phyloP scores from a whole-genome alignment of 805 yeast genomes.

The Kluyveromyces nonfermentans region DNA sequence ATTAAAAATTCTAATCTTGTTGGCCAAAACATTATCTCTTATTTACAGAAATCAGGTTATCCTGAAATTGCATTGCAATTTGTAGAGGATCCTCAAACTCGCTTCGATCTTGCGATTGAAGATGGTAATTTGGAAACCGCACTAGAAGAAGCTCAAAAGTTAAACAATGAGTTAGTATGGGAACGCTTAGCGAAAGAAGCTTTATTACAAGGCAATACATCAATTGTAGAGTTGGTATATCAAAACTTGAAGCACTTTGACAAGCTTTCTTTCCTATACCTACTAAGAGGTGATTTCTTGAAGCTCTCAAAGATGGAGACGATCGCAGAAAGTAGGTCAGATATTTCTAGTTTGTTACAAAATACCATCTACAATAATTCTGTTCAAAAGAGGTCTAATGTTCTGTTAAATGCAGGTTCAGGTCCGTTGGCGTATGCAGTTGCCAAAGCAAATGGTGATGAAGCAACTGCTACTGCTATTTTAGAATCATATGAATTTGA shows the following conservation, averaged over 20 bases:
- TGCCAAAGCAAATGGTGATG: slow-evolving; percentile 79
- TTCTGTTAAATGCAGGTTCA: slow-evolving; percentile 70
- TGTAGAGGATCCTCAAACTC: slow-evolving; percentile 91
- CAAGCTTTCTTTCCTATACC: slow-evolving; percentile 79
- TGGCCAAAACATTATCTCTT: slow-evolving; percentile 94
- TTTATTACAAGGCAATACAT: slow-evolving; percentile 76
- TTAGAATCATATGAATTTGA: slow-evolving; percentile 60
- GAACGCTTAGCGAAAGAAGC: slow-evolving; percentile 79
- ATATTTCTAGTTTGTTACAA: slow-evolving; percentile 68
- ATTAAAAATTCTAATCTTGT: slow-evolving; percentile 85
- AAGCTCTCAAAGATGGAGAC: slow-evolving; percentile 77
- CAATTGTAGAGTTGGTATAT: slow-evolving; percentile 75
- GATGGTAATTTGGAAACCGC: slow-evolving; percentile 85
- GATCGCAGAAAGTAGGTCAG: slow-evolving; percentile 84
- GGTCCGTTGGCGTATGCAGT: slow-evolving; percentile 85
- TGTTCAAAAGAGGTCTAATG: slow-evolving; percentile 61
- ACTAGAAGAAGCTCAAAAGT: slow-evolving; percentile 72
- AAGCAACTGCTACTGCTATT: slow-evolving; percentile 62
- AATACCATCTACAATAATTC: slow-evolving; percentile 73
- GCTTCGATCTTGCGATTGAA: slow-evolving; percentile 92
- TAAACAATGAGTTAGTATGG: slow-evolving; percentile 67
- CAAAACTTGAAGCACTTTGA: slow-evolving; percentile 84
- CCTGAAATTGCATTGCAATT: slow-evolving; percentile 97
- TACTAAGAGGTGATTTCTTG: slow-evolving; percentile 69
- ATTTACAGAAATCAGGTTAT: slow-evolving; percentile 87